These are phyloP conservation scores for Xylaria arbuscula DNA, from an alignment of 2,329 filamentous ascomycete species.

Conservation along the genomic window DNA sequence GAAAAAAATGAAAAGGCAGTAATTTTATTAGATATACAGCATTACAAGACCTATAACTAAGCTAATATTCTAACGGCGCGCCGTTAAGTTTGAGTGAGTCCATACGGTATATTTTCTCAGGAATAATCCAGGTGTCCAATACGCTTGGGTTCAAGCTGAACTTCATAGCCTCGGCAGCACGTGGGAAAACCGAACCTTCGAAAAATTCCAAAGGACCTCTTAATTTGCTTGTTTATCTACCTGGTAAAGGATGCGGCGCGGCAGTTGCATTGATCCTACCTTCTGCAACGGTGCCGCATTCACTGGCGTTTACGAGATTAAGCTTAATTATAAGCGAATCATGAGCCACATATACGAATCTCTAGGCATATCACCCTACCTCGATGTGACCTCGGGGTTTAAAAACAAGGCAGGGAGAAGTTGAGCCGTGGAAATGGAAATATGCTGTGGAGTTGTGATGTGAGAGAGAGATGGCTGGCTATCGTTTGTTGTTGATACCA, in stretches of 20 bases:
- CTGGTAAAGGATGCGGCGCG: background rate
- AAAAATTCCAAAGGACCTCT: background rate
- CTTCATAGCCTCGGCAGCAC: background rate
- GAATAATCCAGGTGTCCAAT: no score
- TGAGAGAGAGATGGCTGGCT: no score
- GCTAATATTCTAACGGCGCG: no score
- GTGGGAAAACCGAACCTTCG: background rate
- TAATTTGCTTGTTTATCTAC: background rate
- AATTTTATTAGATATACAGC: no score
- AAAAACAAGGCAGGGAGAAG: background rate
- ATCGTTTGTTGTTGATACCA: no score
- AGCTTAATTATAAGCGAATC: background rate
- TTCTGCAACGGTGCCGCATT: background rate
- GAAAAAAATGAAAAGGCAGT: no score
- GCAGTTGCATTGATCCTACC: background rate
- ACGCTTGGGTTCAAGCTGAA: no score
- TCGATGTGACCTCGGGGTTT: background rate
- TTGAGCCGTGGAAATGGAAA: no score
- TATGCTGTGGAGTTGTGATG: background rate
- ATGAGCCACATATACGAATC: background rate
- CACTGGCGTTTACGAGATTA: background rate
- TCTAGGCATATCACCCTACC: background rate
- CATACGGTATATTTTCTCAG: no score
- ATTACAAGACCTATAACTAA: no score
- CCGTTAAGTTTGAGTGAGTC: no score